phyloP scores from a whole-genome alignment of 176 grass and related monocot species.

The Cenchrus purpureus region DNA sequence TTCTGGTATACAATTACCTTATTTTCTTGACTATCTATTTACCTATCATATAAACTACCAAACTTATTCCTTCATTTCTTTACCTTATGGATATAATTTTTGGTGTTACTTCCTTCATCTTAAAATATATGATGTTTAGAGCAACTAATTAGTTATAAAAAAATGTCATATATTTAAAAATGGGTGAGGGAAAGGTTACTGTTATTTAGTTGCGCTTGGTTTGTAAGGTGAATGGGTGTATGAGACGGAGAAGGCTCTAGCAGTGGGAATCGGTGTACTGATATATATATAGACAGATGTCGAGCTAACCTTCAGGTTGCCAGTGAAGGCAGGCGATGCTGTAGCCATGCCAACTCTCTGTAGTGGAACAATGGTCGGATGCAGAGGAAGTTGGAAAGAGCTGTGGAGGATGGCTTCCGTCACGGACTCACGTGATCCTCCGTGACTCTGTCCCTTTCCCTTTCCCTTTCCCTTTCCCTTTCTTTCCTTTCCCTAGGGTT shows the following conservation, averaged over 20 bases:
- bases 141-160: too few species aligned
- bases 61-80: too few species aligned
- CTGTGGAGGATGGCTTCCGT: neutral
- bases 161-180: too few species aligned
- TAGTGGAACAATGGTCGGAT: neutral
- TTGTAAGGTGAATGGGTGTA: too few species aligned
- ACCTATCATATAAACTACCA: too few species aligned
- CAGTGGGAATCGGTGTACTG: neutral
- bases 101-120: too few species aligned
- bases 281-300: neutral
- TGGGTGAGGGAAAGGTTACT: too few species aligned
- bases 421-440: neutral
- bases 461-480: neutral
- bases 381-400: neutral
- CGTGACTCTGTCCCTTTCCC: neutral
- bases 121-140: too few species aligned
- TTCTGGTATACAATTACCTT: too few species aligned
- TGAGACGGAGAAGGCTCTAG: neutral
- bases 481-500: neutral
- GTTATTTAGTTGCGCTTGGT: too few species aligned
- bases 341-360: slow-evolving; percentile 41
- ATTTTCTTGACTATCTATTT: too few species aligned
- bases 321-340: slow-evolving; percentile 51
- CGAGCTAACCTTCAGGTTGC: slow-evolving; percentile 58
- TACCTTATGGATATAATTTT: too few species aligned